A percentile compares a stretch with the other conserved stretches of the same genome.
phyloP scores from a whole-genome alignment of 345 rosid genomes.

The Lepidium sativum region DNA sequence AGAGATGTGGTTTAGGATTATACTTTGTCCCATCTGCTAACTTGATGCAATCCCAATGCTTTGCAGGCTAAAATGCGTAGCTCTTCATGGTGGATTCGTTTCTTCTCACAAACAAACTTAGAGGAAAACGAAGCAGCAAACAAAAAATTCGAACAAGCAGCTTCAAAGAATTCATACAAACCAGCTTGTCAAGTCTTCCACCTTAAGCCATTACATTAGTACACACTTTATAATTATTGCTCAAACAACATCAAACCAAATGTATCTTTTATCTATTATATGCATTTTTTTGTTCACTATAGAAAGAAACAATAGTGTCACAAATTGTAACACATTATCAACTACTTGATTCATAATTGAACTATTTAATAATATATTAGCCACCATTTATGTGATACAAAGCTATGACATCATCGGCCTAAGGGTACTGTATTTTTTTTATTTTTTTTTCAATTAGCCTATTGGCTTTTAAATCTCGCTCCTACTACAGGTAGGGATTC shows the following conservation, averaged over 20 bases:
- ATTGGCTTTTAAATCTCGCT: too few relatives aligned
- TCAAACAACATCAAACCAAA: conserved; percentile 3
- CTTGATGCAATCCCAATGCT: not conserved
- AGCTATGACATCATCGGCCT: too few relatives aligned
- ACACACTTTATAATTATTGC: not conserved
- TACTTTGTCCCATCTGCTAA: not conserved
- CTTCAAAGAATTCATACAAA: conserved; percentile 46
- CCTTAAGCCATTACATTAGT: conserved; percentile 42
- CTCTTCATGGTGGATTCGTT: conserved; percentile 82
- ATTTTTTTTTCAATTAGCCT: too few relatives aligned
- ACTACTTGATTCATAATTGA: conserved; percentile 9
- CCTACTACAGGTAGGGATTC: too few relatives aligned
- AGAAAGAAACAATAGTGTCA: conserved; percentile 11
- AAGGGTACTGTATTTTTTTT: too few relatives aligned
- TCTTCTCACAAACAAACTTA: conserved; percentile 48
- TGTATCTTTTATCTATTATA: conserved; percentile 1
- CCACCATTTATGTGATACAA: too few relatives aligned
- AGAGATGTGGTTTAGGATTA: not conserved
- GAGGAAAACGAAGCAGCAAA: conserved; percentile 58
- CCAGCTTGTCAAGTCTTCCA: conserved; percentile 89
- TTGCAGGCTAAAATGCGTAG: conserved; percentile 81
- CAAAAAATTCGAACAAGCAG: conserved; percentile 77
- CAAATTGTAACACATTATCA: conserved; percentile 10
- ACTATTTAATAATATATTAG: conserved; percentile 13
- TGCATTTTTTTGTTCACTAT: conserved; percentile 1